phyloP scores from a whole-genome alignment of 179 eudicot genomes.

The Actinidia arguta region DNA sequence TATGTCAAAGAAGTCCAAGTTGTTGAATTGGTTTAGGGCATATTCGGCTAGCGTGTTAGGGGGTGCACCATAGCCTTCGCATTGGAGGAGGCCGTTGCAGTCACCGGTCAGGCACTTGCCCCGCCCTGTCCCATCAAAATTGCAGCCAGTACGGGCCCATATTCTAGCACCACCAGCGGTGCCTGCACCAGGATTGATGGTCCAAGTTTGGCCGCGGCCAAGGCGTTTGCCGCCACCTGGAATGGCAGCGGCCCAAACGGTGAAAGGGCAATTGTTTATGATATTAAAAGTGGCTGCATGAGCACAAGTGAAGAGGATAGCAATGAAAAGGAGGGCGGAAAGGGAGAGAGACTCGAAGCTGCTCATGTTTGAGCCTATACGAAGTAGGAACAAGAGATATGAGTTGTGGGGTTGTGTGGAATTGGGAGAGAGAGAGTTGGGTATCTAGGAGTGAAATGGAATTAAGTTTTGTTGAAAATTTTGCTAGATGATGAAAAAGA shows the following conservation, averaged over 20 bases:
- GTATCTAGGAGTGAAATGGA: too few relatives aligned
- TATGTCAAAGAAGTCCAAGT: slow-evolving; percentile 38
- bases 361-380: neutral
- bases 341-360: slow-evolving; percentile 14
- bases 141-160: slow-evolving; percentile 52
- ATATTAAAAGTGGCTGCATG: slow-evolving; percentile 37
- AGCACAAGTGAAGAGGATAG: slow-evolving; percentile 19
- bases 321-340: slow-evolving; percentile 11
- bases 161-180: slow-evolving; percentile 24
- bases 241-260: slow-evolving; percentile 45
- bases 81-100: slow-evolving; percentile 43
- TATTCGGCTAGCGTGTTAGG: slow-evolving; percentile 54
- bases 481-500: too few relatives aligned
- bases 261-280: slow-evolving; percentile 35
- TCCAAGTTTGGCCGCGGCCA: slow-evolving; percentile 35
- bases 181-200: slow-evolving; percentile 25
- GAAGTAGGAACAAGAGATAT: neutral
- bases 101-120: slow-evolving; percentile 42
- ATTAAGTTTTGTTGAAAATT: too few relatives aligned
- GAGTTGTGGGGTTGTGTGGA: too few relatives aligned
- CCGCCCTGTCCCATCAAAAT: slow-evolving; percentile 21
- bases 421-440: too few relatives aligned
- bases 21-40: slow-evolving; percentile 25
- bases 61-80: slow-evolving; percentile 35
- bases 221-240: slow-evolving; percentile 47